Percentiles rank a stretch among this genome's conserved stretches.
Evolutionary conservation across 495 filamentous ascomycete genomes (phyloP).

Genomic region (Xylaria palmicola): DNA sequence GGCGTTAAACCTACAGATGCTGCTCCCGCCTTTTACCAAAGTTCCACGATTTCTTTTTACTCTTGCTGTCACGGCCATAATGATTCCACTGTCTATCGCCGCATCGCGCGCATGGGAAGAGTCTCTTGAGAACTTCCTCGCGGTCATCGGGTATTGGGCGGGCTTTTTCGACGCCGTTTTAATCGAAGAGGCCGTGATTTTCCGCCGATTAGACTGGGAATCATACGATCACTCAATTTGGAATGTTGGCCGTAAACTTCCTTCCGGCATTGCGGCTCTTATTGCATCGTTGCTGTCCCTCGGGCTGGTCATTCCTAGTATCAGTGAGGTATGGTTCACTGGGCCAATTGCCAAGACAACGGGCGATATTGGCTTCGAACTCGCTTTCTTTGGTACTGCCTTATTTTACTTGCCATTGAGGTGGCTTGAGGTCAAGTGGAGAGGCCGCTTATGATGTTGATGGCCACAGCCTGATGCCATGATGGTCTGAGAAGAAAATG

Average conservation of each 20-base stretch:
- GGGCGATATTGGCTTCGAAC: constrained; percentile 56
- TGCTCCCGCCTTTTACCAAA: constrained; percentile 43
- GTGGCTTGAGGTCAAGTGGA: constrained; percentile 38
- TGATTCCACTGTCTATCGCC: constrained; percentile 49
- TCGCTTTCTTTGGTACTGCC: constrained; percentile 48
- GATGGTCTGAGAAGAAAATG: neutral
- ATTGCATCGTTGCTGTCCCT: constrained; percentile 36
- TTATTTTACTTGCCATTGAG: constrained; percentile 44
- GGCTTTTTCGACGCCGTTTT: constrained; percentile 50
- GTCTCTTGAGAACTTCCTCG: constrained; percentile 51
- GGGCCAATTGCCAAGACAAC: constrained; percentile 50
- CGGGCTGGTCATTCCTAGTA: constrained; percentile 47
- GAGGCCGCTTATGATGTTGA: constrained; percentile 5
- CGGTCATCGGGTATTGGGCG: constrained; percentile 55
- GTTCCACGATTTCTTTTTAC: constrained; percentile 49
- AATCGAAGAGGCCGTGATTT: constrained; percentile 48
- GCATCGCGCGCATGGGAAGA: constrained; percentile 49
- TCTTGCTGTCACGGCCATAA: constrained; percentile 42
- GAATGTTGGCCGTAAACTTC: constrained; percentile 46
- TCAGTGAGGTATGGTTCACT: constrained; percentile 53
- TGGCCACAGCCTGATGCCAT: neutral
- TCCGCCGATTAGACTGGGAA: constrained; percentile 36
- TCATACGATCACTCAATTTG: constrained; percentile 46
- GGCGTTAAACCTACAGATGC: constrained; percentile 51
- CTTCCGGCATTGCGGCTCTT: constrained; percentile 45